phyloP scores from a whole-genome alignment of 2,329 filamentous ascomycete species.

The Epichloe aotearoae region DNA sequence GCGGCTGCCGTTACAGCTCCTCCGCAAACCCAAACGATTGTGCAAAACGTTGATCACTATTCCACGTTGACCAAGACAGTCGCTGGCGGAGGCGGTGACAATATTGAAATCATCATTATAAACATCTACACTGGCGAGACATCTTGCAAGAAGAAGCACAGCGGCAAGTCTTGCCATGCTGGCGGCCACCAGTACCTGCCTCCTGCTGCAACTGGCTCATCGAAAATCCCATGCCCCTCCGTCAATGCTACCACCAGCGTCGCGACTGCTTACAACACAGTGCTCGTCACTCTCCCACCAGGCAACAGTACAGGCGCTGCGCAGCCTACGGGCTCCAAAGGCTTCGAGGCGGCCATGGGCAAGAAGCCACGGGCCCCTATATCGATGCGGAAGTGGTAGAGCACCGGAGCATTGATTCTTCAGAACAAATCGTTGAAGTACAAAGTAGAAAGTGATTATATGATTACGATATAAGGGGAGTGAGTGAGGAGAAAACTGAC shows the following conservation, averaged over 20 bases:
- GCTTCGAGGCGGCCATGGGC: not conserved
- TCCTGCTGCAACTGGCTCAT: slow-evolving; percentile 1
- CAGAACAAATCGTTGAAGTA: not conserved
- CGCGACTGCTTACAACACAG: slow-evolving; percentile 23
- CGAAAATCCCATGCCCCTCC: slow-evolving; percentile 12
- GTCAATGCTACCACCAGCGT: slow-evolving; percentile 17
- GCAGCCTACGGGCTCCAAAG: not conserved
- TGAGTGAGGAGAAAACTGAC: not conserved
- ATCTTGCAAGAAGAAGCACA: slow-evolving; percentile 15
- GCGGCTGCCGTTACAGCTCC: slow-evolving; percentile 13
- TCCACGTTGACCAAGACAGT: slow-evolving; percentile 14
- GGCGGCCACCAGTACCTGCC: not conserved
- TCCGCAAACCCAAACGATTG: slow-evolving; percentile 7
- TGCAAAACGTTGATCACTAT: slow-evolving; percentile 8
- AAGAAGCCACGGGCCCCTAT: slow-evolving; percentile 1
- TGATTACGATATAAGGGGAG: not conserved
- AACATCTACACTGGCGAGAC: slow-evolving; percentile 18
- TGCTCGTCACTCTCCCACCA: slow-evolving; percentile 17
- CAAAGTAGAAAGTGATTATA: not conserved
- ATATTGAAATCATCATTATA: slow-evolving; percentile 19
- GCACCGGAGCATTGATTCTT: not conserved
- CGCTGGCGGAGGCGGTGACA: slow-evolving; percentile 10
- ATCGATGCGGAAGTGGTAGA: slow-evolving; percentile 1
- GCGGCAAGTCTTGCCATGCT: slow-evolving; percentile 14
- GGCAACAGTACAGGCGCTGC: not conserved